phyloP scores from a whole-genome alignment of 2,329 filamentous ascomycete species.

The Davidsoniella neocaledoniae region DNA sequence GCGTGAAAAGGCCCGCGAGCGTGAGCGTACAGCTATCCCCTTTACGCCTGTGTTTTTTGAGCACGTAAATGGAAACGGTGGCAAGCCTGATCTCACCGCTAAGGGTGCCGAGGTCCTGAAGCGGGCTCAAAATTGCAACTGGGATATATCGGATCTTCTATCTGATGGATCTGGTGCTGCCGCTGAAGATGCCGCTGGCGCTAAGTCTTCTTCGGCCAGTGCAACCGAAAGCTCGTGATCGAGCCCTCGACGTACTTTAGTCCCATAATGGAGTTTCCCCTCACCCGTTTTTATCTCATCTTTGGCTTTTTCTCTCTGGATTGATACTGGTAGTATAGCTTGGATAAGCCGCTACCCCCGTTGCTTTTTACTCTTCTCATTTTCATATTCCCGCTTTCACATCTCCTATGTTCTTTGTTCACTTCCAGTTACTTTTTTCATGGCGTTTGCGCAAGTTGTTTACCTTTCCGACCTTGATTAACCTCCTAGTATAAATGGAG shows the following conservation, averaged over 20 bases:
- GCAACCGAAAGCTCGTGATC: neutral
- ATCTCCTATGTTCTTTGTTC: too few relatives aligned
- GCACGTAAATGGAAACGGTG: conserved; percentile 36
- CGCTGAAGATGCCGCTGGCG: conserved; percentile 9
- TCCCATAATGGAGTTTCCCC: neutral
- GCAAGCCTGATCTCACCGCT: conserved; percentile 37
- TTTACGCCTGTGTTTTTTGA: conserved; percentile 87
- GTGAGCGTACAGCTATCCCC: conserved; percentile 49
- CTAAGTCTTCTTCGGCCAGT: neutral
- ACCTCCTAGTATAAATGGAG: too few relatives aligned
- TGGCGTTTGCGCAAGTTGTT: too few relatives aligned
- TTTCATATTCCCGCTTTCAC: too few relatives aligned
- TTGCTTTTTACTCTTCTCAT: too few relatives aligned
- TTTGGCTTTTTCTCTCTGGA: neutral
- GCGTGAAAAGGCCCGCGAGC: conserved; percentile 64
- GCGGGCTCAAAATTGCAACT: conserved; percentile 35
- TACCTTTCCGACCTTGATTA: too few relatives aligned
- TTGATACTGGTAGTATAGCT: neutral
- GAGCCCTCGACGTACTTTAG: neutral
- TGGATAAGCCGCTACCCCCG: too few relatives aligned
- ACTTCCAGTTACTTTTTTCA: too few relatives aligned
- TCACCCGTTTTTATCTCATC: neutral
- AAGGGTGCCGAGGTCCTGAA: conserved; percentile 35
- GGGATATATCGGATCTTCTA: conserved; percentile 31
- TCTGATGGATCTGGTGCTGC: conserved; percentile 14